phyloP scores from a whole-genome alignment of 2,329 filamentous ascomycete genomes.

The Magnaporthiopsis rhizophila region DNA sequence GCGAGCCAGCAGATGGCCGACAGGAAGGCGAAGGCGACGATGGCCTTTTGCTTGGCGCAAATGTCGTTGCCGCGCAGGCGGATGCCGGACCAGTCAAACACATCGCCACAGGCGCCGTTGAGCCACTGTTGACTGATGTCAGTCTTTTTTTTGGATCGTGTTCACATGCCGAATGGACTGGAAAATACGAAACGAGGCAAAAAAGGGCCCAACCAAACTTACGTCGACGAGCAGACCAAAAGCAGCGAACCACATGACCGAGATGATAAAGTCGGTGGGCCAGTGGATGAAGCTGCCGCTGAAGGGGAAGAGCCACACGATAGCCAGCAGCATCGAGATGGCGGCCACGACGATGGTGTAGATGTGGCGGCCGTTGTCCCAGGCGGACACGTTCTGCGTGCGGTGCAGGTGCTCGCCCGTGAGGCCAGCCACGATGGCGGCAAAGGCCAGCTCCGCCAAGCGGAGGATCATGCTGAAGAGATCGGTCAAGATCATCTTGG shows the following conservation, averaged over 20 bases:
- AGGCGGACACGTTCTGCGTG: conserved; percentile 35
- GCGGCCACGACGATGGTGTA: conserved; percentile 67
- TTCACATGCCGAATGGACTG: too few relatives aligned
- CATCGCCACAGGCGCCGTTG: conserved; percentile 41
- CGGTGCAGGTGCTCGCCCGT: conserved; percentile 57
- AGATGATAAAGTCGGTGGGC: conserved; percentile 62
- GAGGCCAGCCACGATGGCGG: conserved; percentile 63
- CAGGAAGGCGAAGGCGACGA: conserved; percentile 64
- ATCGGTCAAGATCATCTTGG: conserved; percentile 44
- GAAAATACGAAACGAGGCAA: too few relatives aligned
- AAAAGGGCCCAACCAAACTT: conserved; percentile 21
- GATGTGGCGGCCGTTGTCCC: conserved; percentile 59
- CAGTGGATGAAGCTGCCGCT: conserved; percentile 59
- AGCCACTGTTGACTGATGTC: conserved; percentile 26
- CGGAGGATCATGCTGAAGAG: conserved; percentile 50
- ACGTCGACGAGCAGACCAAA: conserved; percentile 60
- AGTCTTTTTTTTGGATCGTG: not conserved
- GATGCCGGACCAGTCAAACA: conserved; percentile 55
- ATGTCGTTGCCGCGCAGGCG: conserved; percentile 33
- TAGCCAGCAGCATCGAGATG: conserved; percentile 57
- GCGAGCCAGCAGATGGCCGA: conserved; percentile 64
- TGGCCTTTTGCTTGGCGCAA: conserved; percentile 65
- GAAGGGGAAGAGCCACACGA: conserved; percentile 69
- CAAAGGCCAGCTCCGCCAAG: conserved; percentile 55
- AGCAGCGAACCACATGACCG: conserved; percentile 60